Conservation (phyloP, 768 basidiomycete species). For the Xerocomellus chrysenteron region DNA sequence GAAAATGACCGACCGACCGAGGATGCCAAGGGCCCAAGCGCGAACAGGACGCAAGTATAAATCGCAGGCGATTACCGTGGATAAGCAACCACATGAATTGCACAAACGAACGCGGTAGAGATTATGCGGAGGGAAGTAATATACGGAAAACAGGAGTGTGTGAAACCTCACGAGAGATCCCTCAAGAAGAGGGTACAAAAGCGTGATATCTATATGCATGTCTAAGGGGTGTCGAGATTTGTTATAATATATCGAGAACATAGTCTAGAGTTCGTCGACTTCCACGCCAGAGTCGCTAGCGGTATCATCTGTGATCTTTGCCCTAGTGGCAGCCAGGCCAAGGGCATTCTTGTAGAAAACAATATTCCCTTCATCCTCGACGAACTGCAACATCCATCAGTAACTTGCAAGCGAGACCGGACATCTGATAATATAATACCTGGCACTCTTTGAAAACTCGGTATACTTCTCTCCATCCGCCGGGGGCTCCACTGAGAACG, state of each 20-base stretch:
- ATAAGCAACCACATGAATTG: too few relatives aligned
- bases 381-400: conserved; percentile 51
- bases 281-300: conserved; percentile 71
- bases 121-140: too few relatives aligned
- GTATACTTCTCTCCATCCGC: conserved; percentile 78
- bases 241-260: neutral
- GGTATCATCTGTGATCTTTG: conserved; percentile 58
- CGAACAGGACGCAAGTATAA: too few relatives aligned
- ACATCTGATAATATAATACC: conserved; percentile 36
- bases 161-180: neutral
- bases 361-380: conserved; percentile 91
- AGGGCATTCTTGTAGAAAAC: conserved; percentile 87
- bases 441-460: conserved; percentile 80
- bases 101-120: too few relatives aligned
- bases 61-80: too few relatives aligned
- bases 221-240: neutral
- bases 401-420: neutral
- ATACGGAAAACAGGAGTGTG: neutral
- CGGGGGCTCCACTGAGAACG: conserved; percentile 66
- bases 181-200: neutral
- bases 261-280: conserved; percentile 38
- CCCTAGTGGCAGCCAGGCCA: conserved; percentile 72
- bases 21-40: too few relatives aligned
- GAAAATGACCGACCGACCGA: too few relatives aligned
- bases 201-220: conserved; percentile 7